These are phyloP conservation scores for Zarea fungicola DNA, from an alignment of 2,329 filamentous ascomycete genomes.

Conservation along the genomic window DNA sequence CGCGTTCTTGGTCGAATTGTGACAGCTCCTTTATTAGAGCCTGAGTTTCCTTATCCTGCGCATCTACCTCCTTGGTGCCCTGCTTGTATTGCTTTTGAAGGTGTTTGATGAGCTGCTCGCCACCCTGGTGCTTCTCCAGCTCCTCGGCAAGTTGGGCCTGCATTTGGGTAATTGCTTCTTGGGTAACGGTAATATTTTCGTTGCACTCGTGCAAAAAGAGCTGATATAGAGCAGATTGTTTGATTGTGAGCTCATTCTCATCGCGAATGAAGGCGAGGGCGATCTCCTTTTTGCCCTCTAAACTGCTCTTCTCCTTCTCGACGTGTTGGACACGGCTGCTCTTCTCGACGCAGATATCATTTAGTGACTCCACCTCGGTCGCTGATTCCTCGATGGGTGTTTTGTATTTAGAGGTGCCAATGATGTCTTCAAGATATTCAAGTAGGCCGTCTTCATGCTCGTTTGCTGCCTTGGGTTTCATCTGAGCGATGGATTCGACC, in stretches of 20 bases:
- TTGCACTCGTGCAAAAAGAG: slow-evolving; percentile 83
- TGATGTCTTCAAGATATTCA: slow-evolving; percentile 97
- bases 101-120: slow-evolving; percentile 83
- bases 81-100: slow-evolving; percentile 80
- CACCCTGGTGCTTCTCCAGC: slow-evolving; percentile 85
- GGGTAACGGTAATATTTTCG: slow-evolving; percentile 81
- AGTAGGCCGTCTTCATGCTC: slow-evolving; percentile 95
- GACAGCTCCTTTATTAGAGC: slow-evolving; percentile 78
- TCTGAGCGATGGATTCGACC: slow-evolving; percentile 97
- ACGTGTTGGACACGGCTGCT: slow-evolving; percentile 93
- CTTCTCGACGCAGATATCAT: slow-evolving; percentile 94
- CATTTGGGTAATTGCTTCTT: slow-evolving; percentile 88
- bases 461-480: slow-evolving; percentile 93
- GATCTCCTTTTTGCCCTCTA: slow-evolving; percentile 96
- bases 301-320: slow-evolving; percentile 87
- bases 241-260: slow-evolving; percentile 86
- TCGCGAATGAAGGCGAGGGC: slow-evolving; percentile 83
- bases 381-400: slow-evolving; percentile 92
- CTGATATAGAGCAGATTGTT: slow-evolving; percentile 90
- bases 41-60: slow-evolving; percentile 76
- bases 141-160: slow-evolving; percentile 82
- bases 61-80: slow-evolving; percentile 77
- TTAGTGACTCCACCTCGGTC: slow-evolving; percentile 81
- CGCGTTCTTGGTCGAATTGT: slow-evolving; percentile 90
- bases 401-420: slow-evolving; percentile 98